These are phyloP conservation scores for Penicillium alfredii DNA, from an alignment of 495 filamentous ascomycete genomes.

Conservation along the genomic window DNA sequence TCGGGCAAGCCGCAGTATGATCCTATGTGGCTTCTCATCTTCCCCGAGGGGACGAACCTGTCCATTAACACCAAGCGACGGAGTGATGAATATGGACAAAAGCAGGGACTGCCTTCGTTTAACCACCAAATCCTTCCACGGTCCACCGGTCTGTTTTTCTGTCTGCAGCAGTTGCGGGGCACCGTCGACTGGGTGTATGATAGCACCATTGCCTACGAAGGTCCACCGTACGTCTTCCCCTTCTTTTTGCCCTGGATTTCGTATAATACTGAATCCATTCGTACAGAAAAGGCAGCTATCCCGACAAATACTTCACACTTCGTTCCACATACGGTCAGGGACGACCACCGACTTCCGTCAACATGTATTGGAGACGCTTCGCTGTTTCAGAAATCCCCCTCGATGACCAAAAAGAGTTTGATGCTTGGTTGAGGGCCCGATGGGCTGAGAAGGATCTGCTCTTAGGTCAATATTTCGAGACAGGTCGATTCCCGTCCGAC, in stretches of 20 bases:
- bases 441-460: constrained; percentile 62
- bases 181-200: constrained; percentile 65
- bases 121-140: constrained; percentile 55
- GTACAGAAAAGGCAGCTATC: constrained; percentile 51
- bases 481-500: constrained; percentile 56
- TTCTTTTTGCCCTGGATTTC: neutral
- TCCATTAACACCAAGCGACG: constrained; percentile 51
- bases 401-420: constrained; percentile 50
- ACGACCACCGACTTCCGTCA: constrained; percentile 62
- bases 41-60: constrained; percentile 64
- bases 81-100: constrained; percentile 52
- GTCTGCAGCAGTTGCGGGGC: constrained; percentile 52
- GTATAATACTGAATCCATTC: constrained; percentile 6
- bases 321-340: constrained; percentile 58
- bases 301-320: constrained; percentile 62
- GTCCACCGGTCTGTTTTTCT: constrained; percentile 59
- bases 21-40: constrained; percentile 68
- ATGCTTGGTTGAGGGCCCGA: constrained; percentile 50
- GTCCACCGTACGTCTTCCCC: constrained; percentile 51
- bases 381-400: constrained; percentile 52
- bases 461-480: constrained; percentile 51
- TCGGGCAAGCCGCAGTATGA: constrained; percentile 46
- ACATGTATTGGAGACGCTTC: constrained; percentile 66
- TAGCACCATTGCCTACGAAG: constrained; percentile 64
- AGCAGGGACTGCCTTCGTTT: constrained; percentile 46